Percentiles rank a stretch among this genome's conserved stretches.
These are phyloP conservation scores for Thraustochytrium striatum DNA, from an alignment of 352 stramenopile genomes.

Conservation along the genomic window DNA sequence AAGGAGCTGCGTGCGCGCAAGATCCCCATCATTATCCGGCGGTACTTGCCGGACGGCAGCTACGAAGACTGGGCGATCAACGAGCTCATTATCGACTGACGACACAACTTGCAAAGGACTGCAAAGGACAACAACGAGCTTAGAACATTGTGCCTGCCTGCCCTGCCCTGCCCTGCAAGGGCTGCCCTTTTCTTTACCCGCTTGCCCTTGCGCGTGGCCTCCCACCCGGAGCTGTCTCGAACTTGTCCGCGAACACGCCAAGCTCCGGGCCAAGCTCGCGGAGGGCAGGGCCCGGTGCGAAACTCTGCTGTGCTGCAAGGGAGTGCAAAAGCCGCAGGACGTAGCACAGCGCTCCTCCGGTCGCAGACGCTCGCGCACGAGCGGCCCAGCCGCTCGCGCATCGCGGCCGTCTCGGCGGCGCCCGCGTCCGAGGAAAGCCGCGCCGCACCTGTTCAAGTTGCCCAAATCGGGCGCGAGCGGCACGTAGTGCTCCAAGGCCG, in stretches of 20 bases:
- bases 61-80: constrained; percentile 99
- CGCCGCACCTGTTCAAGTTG: not conserved
- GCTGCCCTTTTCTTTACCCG: too few relatives aligned
- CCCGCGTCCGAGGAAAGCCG: not conserved
- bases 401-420: not conserved
- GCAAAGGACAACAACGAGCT: too few relatives aligned
- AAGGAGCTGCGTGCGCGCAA: constrained; percentile 98
- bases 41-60: constrained; percentile 96
- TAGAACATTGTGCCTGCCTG: too few relatives aligned
- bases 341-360: constrained; percentile 1
- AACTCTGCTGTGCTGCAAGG: not conserved
- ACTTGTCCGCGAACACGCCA: too few relatives aligned
- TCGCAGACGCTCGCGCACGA: not conserved
- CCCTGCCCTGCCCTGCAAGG: too few relatives aligned
- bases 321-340: not conserved
- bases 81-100: constrained; percentile 97
- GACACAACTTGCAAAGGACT: too few relatives aligned
- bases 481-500: constrained; percentile 37
- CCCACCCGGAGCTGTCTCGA: too few relatives aligned
- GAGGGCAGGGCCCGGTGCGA: not conserved
- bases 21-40: constrained; percentile 98
- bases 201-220: too few relatives aligned
- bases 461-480: not conserved
- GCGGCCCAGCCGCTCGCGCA: not conserved
- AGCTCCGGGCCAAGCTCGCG: too few relatives aligned